A percentile compares a stretch with the other conserved stretches of the same genome.
phyloP scores from a whole-genome alignment of 768 basidiomycete genomes.

The Gloeophyllum trabeum region DNA sequence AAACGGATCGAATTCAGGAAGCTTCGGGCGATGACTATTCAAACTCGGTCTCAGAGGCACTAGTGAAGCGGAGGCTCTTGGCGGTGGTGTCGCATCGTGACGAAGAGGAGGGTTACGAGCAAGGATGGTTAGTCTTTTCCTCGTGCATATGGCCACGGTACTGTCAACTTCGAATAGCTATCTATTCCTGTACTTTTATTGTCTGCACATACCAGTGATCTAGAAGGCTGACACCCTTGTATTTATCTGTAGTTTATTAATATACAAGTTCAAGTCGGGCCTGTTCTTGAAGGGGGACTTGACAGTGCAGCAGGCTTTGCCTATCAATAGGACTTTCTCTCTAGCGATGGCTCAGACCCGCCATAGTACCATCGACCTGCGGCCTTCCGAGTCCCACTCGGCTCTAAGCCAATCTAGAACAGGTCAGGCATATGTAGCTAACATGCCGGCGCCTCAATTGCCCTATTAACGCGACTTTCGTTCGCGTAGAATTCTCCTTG shows the following conservation, averaged over 20 bases:
- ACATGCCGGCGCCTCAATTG: neutral
- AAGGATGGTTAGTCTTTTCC: slow-evolving; percentile 8
- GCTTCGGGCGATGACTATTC: neutral
- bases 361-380: slow-evolving; percentile 24
- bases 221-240: neutral
- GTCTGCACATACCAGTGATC: neutral
- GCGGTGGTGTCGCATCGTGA: neutral
- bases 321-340: slow-evolving; percentile 42
- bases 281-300: slow-evolving; percentile 19
- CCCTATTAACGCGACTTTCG: neutral
- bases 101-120: slow-evolving; percentile 1
- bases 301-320: slow-evolving; percentile 38
- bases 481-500: slow-evolving; percentile 36
- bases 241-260: slow-evolving; percentile 28
- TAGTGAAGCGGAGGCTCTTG: neutral
- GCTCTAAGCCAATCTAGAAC: slow-evolving; percentile 23
- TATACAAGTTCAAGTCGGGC: slow-evolving; percentile 27
- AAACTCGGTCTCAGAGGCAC: neutral
- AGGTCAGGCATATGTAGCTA: slow-evolving; percentile 23
- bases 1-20: slow-evolving; percentile 13
- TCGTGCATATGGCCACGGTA: neutral
- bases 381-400: slow-evolving; percentile 13
- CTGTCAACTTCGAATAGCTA: neutral
- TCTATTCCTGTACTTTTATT: neutral
- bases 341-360: slow-evolving; percentile 47